Conservation (phyloP, 768 basidiomycete genomes). For the Clitopilus hobsonii region DNA sequence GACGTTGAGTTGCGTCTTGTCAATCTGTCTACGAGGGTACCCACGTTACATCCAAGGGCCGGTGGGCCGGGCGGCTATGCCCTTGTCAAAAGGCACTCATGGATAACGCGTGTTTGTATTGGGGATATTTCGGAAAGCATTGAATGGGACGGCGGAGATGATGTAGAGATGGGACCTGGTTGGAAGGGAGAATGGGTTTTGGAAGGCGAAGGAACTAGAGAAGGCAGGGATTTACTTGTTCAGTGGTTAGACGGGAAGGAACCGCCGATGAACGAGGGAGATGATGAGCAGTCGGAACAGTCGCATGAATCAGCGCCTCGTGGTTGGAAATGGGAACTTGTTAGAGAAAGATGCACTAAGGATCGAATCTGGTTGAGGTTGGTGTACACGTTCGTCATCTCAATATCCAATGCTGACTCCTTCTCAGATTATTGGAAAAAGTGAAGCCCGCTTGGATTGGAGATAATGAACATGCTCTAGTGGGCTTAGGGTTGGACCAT, state of each 20-base stretch:
- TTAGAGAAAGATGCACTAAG: slow-evolving; percentile 55
- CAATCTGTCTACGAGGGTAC: slow-evolving; percentile 39
- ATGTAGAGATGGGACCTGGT: slow-evolving; percentile 49
- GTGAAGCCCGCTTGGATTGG: background rate
- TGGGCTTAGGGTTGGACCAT: background rate
- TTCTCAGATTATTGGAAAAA: slow-evolving; percentile 1
- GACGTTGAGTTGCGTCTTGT: slow-evolving; percentile 39
- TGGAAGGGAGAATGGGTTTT: slow-evolving; percentile 80
- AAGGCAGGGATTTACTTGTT: slow-evolving; percentile 54
- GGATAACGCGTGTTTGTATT: slow-evolving; percentile 43
- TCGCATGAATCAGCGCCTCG: slow-evolving; percentile 14
- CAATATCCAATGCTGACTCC: background rate
- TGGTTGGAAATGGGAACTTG: slow-evolving; percentile 43
- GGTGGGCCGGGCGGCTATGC: slow-evolving; percentile 45
- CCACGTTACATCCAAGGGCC: slow-evolving; percentile 47
- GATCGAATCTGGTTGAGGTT: slow-evolving; percentile 65
- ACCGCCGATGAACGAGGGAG: background rate
- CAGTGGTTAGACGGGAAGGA: slow-evolving; percentile 41
- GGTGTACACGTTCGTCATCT: slow-evolving; percentile 8
- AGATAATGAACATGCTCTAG: background rate
- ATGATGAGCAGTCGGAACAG: background rate
- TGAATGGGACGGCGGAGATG: slow-evolving; percentile 19
- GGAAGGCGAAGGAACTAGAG: slow-evolving; percentile 73
- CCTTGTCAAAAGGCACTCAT: slow-evolving; percentile 56
- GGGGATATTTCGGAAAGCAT: slow-evolving; percentile 41